These are phyloP conservation scores for Tuber borchii DNA, from an alignment of 495 filamentous ascomycete species.

Conservation along the genomic window DNA sequence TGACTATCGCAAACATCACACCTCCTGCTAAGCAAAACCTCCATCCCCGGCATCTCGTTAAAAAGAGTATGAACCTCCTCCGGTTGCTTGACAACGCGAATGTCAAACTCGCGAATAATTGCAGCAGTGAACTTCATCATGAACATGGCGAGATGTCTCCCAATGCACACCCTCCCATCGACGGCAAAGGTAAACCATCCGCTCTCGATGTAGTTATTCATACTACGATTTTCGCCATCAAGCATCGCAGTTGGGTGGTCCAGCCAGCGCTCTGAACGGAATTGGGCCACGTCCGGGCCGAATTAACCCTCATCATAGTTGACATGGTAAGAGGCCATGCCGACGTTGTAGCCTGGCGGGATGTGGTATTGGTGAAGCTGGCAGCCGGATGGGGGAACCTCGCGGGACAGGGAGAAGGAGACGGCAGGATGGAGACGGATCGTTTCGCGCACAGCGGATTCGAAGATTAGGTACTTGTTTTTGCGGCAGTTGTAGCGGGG, in stretches of 20 bases:
- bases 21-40: conserved; percentile 9
- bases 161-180: conserved; percentile 36
- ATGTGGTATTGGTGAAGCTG: conserved; percentile 38
- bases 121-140: conserved; percentile 30
- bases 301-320: conserved; percentile 40
- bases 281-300: conserved; percentile 38
- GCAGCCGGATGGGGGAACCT: conserved; percentile 37
- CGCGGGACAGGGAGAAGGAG: conserved; percentile 29
- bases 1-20: background rate
- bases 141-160: conserved; percentile 32
- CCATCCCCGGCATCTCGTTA: conserved; percentile 19
- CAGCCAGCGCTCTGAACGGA: conserved; percentile 41
- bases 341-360: conserved; percentile 39
- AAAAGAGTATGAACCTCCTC: conserved; percentile 17
- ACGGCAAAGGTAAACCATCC: conserved; percentile 39
- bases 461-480: conserved; percentile 33
- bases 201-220: conserved; percentile 36
- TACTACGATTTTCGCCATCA: conserved; percentile 24
- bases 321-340: conserved; percentile 34
- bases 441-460: conserved; percentile 36
- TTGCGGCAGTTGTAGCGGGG: conserved; percentile 13
- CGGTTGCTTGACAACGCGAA: conserved; percentile 28
- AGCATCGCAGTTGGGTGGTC: conserved; percentile 39
- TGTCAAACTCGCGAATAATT: conserved; percentile 28
- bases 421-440: conserved; percentile 29